A percentile compares a stretch with the other conserved stretches of the same genome.
phyloP scores from a whole-genome alignment of 192 early-diverging fungal genomes.

The Coemansia erecta region DNA sequence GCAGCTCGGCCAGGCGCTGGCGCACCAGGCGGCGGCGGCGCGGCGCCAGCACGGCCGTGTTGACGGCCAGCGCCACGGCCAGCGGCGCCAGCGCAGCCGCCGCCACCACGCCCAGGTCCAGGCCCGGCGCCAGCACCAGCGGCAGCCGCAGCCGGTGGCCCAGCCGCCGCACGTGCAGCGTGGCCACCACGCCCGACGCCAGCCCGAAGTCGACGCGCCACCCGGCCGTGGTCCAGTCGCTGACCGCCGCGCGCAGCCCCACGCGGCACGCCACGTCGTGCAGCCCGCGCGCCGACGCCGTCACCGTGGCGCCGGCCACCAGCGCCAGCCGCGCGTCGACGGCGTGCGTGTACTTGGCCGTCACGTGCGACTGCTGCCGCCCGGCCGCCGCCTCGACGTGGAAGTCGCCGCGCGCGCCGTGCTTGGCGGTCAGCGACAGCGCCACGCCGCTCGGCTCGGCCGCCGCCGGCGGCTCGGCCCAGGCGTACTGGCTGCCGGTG shows the following conservation, averaged over 20 bases:
- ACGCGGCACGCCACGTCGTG: conserved; percentile 11
- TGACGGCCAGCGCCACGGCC: conserved; percentile 51
- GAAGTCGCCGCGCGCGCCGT: conserved; percentile 7
- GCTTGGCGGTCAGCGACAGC: conserved; percentile 8
- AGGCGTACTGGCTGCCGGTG: conserved; percentile 60
- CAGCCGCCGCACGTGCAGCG: conserved; percentile 61
- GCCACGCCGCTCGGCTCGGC: conserved; percentile 25
- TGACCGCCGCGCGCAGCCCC: conserved; percentile 15
- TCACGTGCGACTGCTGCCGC: conserved; percentile 16
- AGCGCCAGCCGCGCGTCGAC: conserved; percentile 35
- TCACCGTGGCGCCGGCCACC: conserved; percentile 4
- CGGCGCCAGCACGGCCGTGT: conserved; percentile 63
- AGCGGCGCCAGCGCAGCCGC: conserved; percentile 58
- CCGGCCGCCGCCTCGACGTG: conserved; percentile 14
- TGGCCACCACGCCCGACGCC: conserved; percentile 58
- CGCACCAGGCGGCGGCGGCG: conserved; percentile 50
- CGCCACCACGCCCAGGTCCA: conserved; percentile 57
- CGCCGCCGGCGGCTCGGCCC: not conserved
- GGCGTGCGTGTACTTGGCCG: conserved; percentile 12
- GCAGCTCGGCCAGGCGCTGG: conserved; percentile 56
- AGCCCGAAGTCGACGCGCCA: conserved; percentile 63
- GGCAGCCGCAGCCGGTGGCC: conserved; percentile 69
- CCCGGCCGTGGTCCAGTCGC: conserved; percentile 51
- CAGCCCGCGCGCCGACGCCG: conserved; percentile 2
- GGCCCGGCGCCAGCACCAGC: conserved; percentile 59